Conservation (phyloP, 2,329 filamentous ascomycete genomes). For the Beauveria caledonica region DNA sequence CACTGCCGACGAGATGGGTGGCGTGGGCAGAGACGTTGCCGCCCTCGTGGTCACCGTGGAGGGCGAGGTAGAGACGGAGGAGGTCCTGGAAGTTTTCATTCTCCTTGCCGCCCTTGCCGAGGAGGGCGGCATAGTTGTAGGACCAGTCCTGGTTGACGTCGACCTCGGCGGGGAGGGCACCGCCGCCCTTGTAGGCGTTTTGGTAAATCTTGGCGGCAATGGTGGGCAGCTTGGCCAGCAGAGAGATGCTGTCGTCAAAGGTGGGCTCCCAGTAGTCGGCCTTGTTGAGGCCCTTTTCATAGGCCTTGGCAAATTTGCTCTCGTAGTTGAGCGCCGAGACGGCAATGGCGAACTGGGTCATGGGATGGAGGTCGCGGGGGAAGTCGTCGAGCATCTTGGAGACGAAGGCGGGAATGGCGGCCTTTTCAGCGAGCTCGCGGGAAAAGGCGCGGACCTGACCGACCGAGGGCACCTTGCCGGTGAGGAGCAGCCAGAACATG, state of each 20-base stretch:
- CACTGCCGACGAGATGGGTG: constrained; percentile 90
- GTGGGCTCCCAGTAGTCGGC: constrained; percentile 98
- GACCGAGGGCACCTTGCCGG: constrained; percentile 79
- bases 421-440: constrained; percentile 78
- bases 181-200: constrained; percentile 70
- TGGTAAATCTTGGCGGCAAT: constrained; percentile 98
- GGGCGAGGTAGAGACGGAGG: constrained; percentile 84
- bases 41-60: constrained; percentile 97
- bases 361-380: constrained; percentile 85
- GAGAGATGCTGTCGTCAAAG: constrained; percentile 88
- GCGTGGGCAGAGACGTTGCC: constrained; percentile 95
- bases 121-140: constrained; percentile 96
- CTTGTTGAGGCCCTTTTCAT: constrained; percentile 86
- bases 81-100: constrained; percentile 95
- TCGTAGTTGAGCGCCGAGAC: constrained; percentile 95
- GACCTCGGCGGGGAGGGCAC: constrained; percentile 64
- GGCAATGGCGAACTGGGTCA: constrained; percentile 95
- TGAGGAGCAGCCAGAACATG: constrained; percentile 99
- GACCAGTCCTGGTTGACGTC: constrained; percentile 91
- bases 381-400: constrained; percentile 84
- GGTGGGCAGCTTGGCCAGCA: constrained; percentile 92
- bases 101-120: constrained; percentile 80
- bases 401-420: constrained; percentile 73
- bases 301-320: constrained; percentile 86
- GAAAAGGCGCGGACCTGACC: constrained; percentile 76